Evolutionary conservation across 306 rosid species (phyloP), one percentile per base, ranked within the genome.

Genomic region (Cucumis melo): DNA sequence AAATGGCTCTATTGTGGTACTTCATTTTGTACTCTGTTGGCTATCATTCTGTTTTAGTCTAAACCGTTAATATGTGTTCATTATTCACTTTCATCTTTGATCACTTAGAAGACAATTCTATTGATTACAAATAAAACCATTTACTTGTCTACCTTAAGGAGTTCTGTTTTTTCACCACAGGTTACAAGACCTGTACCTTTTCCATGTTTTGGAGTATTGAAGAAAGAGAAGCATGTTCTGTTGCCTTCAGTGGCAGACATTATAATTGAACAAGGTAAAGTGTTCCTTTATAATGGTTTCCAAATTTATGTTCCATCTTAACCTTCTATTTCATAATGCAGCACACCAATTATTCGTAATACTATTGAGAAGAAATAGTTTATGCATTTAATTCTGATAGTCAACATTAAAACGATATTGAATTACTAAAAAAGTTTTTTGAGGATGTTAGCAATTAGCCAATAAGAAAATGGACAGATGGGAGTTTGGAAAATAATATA

Each of bases 201-300:
- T 81, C 96, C 97, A n/a, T 89, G 93, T 81, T 94, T 91, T 55
- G 98, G 98, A 29, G 96, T 82, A 46, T 80, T 90, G 78, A 83
- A 89, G 80, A 94, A 91, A 73, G 94, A 93, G 92, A 94, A 94
- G 92, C 93, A 94, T 85, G 92, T 94, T 81, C 80, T 94, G 60
- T 80, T 94, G 83, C 88, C 87, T 74, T 88, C 84, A 23, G 98
- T 93, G 65, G 85, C 97, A 5, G 98, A 91, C 86, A 78, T 94
- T n/a, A 89, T 90, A 42, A 81, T 94, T 77, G 97, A 94, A 82
- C 98, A 94, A 89, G 98, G 98, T 94, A 66, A 62, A 19, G 68
- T 41, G 54, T 54, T 54, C 1, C 8, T 81, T 76, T 16, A 24
- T 39, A 38, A 20, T 57, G 62, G 67, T 42, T 50, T 15, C 16